phyloP scores from a whole-genome alignment of 2,329 filamentous ascomycete genomes.

The Beauveria sp. region DNA sequence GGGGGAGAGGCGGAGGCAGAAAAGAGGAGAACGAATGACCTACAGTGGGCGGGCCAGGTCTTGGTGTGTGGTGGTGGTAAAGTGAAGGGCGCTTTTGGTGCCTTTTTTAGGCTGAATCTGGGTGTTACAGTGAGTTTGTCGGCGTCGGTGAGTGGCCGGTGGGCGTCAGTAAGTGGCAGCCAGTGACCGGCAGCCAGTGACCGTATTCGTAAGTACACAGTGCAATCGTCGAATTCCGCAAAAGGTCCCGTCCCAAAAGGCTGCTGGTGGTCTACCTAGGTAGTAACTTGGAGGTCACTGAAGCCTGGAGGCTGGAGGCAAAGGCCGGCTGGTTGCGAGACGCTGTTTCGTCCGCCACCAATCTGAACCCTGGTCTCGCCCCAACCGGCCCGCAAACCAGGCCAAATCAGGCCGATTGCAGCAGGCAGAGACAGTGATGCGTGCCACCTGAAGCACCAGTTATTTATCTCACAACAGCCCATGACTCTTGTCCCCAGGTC shows the following conservation, averaged over 20 bases:
- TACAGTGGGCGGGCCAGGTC: not conserved
- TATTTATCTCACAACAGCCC: not conserved
- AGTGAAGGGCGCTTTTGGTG: not conserved
- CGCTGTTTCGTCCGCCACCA: not conserved
- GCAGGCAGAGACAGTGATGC: slow-evolving; percentile 8
- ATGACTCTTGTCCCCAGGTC: not conserved
- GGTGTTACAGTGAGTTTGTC: too few species aligned
- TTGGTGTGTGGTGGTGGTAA: not conserved
- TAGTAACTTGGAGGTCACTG: too few species aligned
- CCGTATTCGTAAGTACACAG: not conserved
- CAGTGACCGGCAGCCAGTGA: not conserved
- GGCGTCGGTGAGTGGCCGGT: not conserved
- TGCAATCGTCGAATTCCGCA: not conserved
- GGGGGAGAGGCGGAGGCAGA: slow-evolving; percentile 9
- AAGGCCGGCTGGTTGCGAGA: not conserved
- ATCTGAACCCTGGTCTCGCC: slow-evolving; percentile 1
- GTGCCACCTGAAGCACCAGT: slow-evolving; percentile 6
- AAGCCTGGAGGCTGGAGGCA: not conserved
- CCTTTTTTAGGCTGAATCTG: too few species aligned
- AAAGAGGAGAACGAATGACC: slow-evolving; percentile 5
- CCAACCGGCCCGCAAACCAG: not conserved
- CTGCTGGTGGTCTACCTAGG: too few species aligned
- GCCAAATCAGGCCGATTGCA: slow-evolving; percentile 1
- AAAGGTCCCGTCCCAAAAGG: too few species aligned
- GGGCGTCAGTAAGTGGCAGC: not conserved